Evolutionary conservation across 768 basidiomycete genomes (phyloP).

Genomic region (Lactifluus volemus): DNA sequence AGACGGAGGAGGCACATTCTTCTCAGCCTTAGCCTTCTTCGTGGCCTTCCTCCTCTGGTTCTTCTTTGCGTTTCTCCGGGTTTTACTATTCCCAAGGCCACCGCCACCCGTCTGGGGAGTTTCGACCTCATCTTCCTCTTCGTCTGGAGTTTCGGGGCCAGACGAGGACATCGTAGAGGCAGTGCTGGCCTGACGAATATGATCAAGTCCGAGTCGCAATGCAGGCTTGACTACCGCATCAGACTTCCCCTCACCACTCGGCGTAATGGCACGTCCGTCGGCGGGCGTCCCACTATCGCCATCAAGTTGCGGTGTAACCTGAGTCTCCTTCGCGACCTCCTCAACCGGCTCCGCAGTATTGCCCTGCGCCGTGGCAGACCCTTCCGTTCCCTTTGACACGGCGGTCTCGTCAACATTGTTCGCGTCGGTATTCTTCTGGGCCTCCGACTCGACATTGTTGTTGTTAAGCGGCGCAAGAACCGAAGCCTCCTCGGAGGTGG

Average conservation of each 20-base stretch:
- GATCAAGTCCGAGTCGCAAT: not conserved
- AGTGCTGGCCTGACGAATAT: not conserved
- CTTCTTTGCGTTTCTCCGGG: not conserved
- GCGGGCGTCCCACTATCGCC: not conserved
- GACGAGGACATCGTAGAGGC: constrained; percentile 3
- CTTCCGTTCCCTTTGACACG: not conserved
- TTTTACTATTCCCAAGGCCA: not conserved
- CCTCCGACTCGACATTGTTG: not conserved
- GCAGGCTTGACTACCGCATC: not conserved
- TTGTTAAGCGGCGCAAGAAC: not conserved
- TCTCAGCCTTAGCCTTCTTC: constrained; percentile 13
- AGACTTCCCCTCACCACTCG: not conserved
- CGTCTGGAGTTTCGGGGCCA: not conserved
- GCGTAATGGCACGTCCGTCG: not conserved
- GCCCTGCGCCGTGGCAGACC: not conserved
- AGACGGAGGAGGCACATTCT: constrained; percentile 1
- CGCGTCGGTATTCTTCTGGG: not conserved
- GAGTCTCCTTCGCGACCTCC: not conserved
- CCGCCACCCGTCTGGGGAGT: not conserved
- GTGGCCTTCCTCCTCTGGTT: not conserved
- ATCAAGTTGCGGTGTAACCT: not conserved
- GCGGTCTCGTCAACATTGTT: not conserved
- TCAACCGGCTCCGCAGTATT: not conserved
- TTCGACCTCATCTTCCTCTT: not conserved
- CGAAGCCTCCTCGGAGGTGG: not conserved